phyloP scores from a whole-genome alignment of 2,329 filamentous ascomycete genomes.

The Tolypocladium pustulatum region DNA sequence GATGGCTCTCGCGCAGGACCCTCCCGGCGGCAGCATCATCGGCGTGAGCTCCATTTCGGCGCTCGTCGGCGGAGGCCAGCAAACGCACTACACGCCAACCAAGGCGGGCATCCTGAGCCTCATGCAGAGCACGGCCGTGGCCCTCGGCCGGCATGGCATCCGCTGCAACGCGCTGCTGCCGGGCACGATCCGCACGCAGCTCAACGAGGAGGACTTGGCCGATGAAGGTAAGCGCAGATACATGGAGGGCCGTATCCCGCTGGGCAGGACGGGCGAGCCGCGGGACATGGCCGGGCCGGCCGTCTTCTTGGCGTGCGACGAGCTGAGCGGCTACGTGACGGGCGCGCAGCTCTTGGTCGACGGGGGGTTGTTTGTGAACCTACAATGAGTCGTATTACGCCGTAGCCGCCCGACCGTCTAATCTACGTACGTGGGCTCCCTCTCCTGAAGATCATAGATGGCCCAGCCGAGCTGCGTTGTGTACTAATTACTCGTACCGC shows the following conservation, averaged over 20 bases:
- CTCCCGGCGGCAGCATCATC: conserved; percentile 69
- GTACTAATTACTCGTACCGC: too few relatives aligned
- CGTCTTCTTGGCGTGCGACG: conserved; percentile 71
- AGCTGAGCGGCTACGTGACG: conserved; percentile 71
- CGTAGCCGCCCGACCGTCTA: not conserved
- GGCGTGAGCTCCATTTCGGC: conserved; percentile 64
- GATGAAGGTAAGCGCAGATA: conserved; percentile 62
- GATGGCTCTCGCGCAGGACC: conserved; percentile 55
- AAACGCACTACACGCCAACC: conserved; percentile 81
- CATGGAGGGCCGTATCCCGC: conserved; percentile 72
- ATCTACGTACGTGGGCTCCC: not conserved
- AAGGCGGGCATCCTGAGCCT: conserved; percentile 73
- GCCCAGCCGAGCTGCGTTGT: too few relatives aligned
- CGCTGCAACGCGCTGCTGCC: conserved; percentile 77
- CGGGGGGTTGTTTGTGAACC: conserved; percentile 80
- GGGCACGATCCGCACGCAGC: conserved; percentile 72
- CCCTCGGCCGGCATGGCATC: conserved; percentile 65
- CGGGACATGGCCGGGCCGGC: conserved; percentile 74
- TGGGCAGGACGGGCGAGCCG: conserved; percentile 63
- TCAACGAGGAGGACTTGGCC: conserved; percentile 75
- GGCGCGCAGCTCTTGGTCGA: conserved; percentile 79
- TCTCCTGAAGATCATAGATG: too few relatives aligned
- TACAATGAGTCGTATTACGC: conserved; percentile 46
- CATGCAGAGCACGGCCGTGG: conserved; percentile 76
- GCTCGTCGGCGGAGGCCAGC: conserved; percentile 65